phyloP scores from a whole-genome alignment of 495 filamentous ascomycete species.

The Xylaria castorea region DNA sequence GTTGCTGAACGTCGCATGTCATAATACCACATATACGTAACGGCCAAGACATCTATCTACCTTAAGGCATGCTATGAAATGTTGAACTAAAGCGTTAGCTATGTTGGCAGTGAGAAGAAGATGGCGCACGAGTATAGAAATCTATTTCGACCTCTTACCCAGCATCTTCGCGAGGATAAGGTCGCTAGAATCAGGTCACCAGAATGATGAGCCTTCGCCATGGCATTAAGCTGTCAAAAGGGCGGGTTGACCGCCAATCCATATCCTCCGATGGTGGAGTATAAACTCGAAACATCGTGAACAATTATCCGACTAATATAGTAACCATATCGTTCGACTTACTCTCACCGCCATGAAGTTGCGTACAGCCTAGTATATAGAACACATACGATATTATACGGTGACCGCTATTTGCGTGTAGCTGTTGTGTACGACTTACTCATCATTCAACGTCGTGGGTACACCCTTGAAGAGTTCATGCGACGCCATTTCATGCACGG shows the following conservation, averaged over 20 bases:
- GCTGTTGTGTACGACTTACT: neutral
- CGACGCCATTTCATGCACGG: conserved; percentile 27
- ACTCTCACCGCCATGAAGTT: conserved; percentile 23
- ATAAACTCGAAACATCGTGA: conserved; percentile 2
- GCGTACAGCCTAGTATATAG: neutral
- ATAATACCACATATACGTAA: neutral
- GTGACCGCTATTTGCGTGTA: conserved; percentile 27
- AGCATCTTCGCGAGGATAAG: neutral
- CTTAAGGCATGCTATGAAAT: neutral
- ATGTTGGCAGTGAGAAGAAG: neutral
- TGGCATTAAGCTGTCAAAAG: neutral
- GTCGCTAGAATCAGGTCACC: neutral
- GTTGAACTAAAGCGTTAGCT: neutral
- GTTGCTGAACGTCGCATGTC: neutral
- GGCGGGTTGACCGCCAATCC: conserved; percentile 9
- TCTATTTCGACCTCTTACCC: neutral
- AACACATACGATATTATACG: neutral
- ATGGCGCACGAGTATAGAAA: neutral
- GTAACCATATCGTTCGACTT: conserved; percentile 1
- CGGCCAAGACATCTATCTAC: neutral
- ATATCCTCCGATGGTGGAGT: neutral
- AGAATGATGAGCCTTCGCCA: neutral
- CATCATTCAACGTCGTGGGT: conserved; percentile 11
- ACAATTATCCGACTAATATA: neutral
- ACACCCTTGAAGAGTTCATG: conserved; percentile 20